phyloP scores from a whole-genome alignment of 768 basidiomycete genomes.

The Leucosporidium yakuticum region DNA sequence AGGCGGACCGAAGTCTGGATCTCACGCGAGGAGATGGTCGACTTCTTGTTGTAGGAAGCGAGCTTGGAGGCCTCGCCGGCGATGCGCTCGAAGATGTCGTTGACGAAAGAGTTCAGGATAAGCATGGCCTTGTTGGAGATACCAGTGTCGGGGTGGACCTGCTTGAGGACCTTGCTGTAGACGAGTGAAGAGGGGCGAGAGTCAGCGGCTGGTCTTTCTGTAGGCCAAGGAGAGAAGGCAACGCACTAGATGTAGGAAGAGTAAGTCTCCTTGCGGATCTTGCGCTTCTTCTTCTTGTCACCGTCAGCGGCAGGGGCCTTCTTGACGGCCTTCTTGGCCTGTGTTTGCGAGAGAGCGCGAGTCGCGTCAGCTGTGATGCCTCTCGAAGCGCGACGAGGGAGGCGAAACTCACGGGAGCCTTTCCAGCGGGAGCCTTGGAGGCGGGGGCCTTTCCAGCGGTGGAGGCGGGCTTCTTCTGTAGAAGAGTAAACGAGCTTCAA shows the following conservation, averaged over 20 bases:
- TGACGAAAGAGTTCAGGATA: constrained; percentile 46
- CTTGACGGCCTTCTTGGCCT: constrained; percentile 37
- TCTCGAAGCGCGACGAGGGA: too few species aligned
- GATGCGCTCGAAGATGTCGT: constrained; percentile 75
- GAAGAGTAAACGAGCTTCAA: background rate
- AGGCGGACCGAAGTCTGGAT: constrained; percentile 71
- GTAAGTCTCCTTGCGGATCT: constrained; percentile 62
- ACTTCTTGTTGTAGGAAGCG: constrained; percentile 74
- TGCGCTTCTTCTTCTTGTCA: constrained; percentile 44
- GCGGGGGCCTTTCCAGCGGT: constrained; percentile 31
- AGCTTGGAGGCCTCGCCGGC: constrained; percentile 80
- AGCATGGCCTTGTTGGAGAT: constrained; percentile 71
- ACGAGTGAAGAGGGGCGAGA: too few species aligned
- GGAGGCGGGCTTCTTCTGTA: constrained; percentile 25
- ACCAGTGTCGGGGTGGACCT: constrained; percentile 98
- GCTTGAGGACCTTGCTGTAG: constrained; percentile 41
- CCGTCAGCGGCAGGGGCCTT: constrained; percentile 20
- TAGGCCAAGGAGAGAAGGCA: too few species aligned
- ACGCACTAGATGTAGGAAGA: constrained; percentile 42
- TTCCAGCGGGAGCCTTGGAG: constrained; percentile 36
- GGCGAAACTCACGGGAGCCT: constrained; percentile 23
- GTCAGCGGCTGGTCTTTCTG: too few species aligned
- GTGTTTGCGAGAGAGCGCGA: too few species aligned
- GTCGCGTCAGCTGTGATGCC: too few species aligned
- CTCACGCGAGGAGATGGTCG: constrained; percentile 72